These are phyloP conservation scores for Lindgomyces ingoldianus DNA, from an alignment of 495 filamentous ascomycete species.

Conservation along the genomic window DNA sequence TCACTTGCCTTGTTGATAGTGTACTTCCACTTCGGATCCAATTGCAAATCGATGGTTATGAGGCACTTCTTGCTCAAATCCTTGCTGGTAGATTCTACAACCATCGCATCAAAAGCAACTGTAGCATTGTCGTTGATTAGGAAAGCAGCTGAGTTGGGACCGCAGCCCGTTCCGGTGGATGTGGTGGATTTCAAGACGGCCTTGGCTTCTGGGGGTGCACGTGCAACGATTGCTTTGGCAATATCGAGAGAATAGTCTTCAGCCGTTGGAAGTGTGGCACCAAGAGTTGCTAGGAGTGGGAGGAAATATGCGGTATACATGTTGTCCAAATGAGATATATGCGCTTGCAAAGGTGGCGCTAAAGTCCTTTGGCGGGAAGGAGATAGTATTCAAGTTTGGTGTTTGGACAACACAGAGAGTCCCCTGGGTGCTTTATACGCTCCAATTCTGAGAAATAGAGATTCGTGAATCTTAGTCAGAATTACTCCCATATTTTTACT, in stretches of 20 bases:
- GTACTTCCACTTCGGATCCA: conserved; percentile 24
- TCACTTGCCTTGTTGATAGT: conserved; percentile 20
- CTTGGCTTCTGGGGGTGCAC: conserved; percentile 23
- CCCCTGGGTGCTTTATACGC: no score
- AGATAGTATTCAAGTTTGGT: no score
- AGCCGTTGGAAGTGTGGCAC: conserved; percentile 7
- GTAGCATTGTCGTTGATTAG: conserved; percentile 9
- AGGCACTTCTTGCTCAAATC: conserved; percentile 4
- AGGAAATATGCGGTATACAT: neutral
- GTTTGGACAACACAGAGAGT: no score
- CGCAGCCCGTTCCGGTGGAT: conserved; percentile 18
- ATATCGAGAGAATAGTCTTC: neutral
- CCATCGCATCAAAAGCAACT: conserved; percentile 8
- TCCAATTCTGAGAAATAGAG: no score
- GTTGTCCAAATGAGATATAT: neutral
- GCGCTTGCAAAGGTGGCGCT: no score
- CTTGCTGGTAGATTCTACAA: neutral
- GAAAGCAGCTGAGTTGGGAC: conserved; percentile 15
- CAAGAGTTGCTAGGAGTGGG: neutral
- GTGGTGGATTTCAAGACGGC: conserved; percentile 20
- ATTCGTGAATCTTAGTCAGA: no score
- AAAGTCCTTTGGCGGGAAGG: no score
- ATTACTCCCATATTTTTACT: no score
- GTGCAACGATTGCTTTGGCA: conserved; percentile 8
- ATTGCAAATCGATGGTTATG: conserved; percentile 9